Evolutionary conservation across 257 asterid species (phyloP).

Genomic region (Solanum tarijense): DNA sequence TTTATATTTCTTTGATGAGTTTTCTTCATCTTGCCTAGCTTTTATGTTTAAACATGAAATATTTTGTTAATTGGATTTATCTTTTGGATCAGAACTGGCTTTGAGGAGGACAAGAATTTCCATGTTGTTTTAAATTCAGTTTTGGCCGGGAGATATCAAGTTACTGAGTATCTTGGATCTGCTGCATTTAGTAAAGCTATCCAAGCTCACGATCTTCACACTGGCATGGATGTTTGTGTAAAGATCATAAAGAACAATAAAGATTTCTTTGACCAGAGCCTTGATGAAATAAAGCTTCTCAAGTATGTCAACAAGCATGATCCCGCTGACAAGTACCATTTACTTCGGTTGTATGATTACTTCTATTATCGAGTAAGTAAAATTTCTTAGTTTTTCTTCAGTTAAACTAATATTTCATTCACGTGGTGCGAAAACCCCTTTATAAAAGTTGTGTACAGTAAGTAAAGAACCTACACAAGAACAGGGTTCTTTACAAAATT

Average conservation of each 20-base stretch:
- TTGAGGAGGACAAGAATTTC: constrained; percentile 98
- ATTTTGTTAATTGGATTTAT: constrained; percentile 15
- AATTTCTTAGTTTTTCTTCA: background rate
- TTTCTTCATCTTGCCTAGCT: background rate
- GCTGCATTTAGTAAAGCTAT: constrained; percentile 99
- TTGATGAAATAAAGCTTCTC: constrained; percentile 98
- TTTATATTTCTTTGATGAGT: background rate
- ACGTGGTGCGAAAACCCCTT: background rate
- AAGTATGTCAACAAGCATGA: constrained; percentile 93
- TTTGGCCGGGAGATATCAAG: constrained; percentile 94
- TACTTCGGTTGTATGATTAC: constrained; percentile 90
- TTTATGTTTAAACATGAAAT: background rate
- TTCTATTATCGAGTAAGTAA: constrained; percentile 88
- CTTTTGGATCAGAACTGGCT: constrained; percentile 74
- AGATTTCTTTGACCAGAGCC: constrained; percentile 98
- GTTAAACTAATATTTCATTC: background rate
- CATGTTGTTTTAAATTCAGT: constrained; percentile 84
- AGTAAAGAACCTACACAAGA: background rate
- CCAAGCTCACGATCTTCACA: constrained; percentile 98
- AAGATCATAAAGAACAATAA: constrained; percentile 96
- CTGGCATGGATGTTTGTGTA: constrained; percentile 99
- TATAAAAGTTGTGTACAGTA: background rate
- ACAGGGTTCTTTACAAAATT: background rate
- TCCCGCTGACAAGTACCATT: constrained; percentile 94
- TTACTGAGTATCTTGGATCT: constrained; percentile 98